phyloP scores from a whole-genome alignment of 1,284 basidiomycete species.

The Peniophora sp. region DNA sequence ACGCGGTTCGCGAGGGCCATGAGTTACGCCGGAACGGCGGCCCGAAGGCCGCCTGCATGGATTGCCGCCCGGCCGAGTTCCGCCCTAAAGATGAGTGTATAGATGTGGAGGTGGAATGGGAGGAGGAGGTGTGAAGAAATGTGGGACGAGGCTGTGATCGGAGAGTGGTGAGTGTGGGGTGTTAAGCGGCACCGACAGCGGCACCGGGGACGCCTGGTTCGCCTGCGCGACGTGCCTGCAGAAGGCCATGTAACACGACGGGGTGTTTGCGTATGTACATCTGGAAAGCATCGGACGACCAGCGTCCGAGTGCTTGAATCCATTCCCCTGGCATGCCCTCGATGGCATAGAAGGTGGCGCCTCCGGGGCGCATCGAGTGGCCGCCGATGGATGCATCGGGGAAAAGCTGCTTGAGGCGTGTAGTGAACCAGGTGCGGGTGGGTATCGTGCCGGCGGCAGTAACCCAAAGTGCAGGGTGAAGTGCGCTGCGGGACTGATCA shows the following conservation, averaged over 20 bases:
- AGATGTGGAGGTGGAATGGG: background rate
- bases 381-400: conserved; percentile 14
- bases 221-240: conserved; percentile 1
- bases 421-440: conserved; percentile 18
- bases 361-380: conserved; percentile 28
- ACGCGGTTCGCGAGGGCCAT: too few species aligned
- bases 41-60: background rate
- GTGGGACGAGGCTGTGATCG: background rate
- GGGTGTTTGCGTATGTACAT: conserved; percentile 29
- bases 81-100: background rate
- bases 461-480: conserved; percentile 15
- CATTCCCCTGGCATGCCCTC: conserved; percentile 20
- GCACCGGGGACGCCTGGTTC: background rate
- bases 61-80: background rate
- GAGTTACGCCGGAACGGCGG: conserved; percentile 1
- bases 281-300: conserved; percentile 27
- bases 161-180: background rate
- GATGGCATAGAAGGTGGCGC: conserved; percentile 25
- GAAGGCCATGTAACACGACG: conserved; percentile 13
- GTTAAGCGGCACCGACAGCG: background rate
- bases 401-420: conserved; percentile 9
- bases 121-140: background rate
- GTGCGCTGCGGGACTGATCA: conserved; percentile 13
- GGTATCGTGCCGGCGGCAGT: conserved; percentile 13
- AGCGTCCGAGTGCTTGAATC: conserved; percentile 27